Conservation (phyloP, 306 rosid species). For the Vicia faba region DNA sequence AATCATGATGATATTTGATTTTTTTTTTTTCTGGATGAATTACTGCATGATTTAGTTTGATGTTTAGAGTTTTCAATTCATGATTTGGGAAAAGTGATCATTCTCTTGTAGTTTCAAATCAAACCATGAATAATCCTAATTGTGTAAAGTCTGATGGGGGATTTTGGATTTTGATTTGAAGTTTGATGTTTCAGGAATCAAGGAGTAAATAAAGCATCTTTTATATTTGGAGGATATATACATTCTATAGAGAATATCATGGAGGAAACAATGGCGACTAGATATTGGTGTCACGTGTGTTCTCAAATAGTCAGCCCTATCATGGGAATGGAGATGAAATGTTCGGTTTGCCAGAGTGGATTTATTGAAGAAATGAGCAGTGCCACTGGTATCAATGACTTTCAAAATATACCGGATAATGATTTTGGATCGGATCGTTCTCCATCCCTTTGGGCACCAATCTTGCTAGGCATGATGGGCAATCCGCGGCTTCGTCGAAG, state of each 20-base stretch:
- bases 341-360: slow-evolving; percentile 67
- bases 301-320: slow-evolving; percentile 59
- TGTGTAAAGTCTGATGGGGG: background rate
- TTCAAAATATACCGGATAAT: slow-evolving; percentile 36
- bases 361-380: slow-evolving; percentile 62
- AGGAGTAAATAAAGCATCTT: background rate
- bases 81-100: background rate
- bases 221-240: slow-evolving; percentile 12
- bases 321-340: slow-evolving; percentile 60
- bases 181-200: slow-evolving; percentile 33
- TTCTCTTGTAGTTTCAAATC: background rate
- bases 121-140: background rate
- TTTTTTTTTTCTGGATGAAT: slow-evolving; percentile 9
- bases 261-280: slow-evolving; percentile 61
- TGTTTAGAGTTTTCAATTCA: background rate
- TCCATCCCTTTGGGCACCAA: slow-evolving; percentile 79
- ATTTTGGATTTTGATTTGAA: slow-evolving; percentile 16
- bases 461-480: slow-evolving; percentile 77
- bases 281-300: slow-evolving; percentile 77
- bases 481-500: slow-evolving; percentile 58
- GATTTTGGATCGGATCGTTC: slow-evolving; percentile 59
- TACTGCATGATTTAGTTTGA: background rate
- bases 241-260: slow-evolving; percentile 20
- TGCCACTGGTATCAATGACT: slow-evolving; percentile 19
- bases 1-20: background rate